Base-by-base conservation (phyloP, 768 basidiomycete genomes). In the Boletus huronensis region DNA sequence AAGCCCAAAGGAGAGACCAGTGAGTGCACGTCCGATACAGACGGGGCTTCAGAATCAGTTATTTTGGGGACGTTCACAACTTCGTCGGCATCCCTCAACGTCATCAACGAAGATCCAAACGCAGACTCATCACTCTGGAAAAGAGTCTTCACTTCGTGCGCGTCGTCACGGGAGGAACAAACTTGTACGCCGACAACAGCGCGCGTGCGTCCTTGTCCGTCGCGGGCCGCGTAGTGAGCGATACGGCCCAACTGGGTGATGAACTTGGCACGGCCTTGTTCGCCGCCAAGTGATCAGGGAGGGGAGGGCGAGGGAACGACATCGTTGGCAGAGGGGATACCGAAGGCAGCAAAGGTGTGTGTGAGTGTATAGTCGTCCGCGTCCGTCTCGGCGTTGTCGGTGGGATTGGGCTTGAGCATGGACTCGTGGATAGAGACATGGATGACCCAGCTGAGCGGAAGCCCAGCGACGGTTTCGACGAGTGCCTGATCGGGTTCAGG, bases 51-150 rank as follows among this genome's bases (percentile, higher is more conserved):
- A 3, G 23, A 36, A 36, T 43, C 2, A 4, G 60, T 80, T 53
- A 95, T 94, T 76, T 88, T 85, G 10, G 98, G 79, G 11, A 98
- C 86, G 45, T 88, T 81, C 29, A 98, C 93, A 2, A 96, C 93
- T 68, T 98, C 95, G 67, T 97, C 94, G 1, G 95, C 94, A 64
- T 88, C 85, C 34, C 75, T 65, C 58, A 87, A 53, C 1, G 74
- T 79, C 8, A 83, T 84, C 8, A 76, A 70, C 16, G 83, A 81
- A 2, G 77, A 70, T 14, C 78, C 75, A 61, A 86, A 85, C 6
- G 77, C 77, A 4, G 76, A 73, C n/a, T 88, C 87, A 56, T 83
- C 75, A 60, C 88, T 89, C 71, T 87, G 87, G 71, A 87, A 89
- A n/a, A 90, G 58, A 0, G 88, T 87, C 61, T 78, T 74, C 29